phyloP scores from a whole-genome alignment of 129 eudicot genomes.

The Scalesia atractyloides region DNA sequence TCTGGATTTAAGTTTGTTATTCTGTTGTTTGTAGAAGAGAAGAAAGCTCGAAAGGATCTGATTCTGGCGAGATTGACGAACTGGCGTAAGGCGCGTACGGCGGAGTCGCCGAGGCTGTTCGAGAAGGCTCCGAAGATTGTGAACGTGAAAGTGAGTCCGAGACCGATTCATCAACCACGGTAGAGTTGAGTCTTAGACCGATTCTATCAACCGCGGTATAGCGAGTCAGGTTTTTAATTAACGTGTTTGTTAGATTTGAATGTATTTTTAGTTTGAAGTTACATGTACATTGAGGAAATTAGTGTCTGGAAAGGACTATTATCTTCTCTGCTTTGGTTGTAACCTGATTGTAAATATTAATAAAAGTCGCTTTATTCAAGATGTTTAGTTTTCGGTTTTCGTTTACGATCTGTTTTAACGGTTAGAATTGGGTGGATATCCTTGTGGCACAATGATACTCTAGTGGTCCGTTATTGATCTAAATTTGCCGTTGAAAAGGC shows the following conservation, averaged over 20 bases:
- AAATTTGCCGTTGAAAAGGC: too few relatives aligned
- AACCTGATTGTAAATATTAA: constrained; percentile 26
- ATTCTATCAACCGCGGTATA: not conserved
- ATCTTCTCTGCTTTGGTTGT: constrained; percentile 25
- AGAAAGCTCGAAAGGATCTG: constrained; percentile 49
- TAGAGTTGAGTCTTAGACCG: constrained; percentile 39
- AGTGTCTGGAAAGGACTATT: not conserved
- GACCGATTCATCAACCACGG: constrained; percentile 88
- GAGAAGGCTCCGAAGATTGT: constrained; percentile 90
- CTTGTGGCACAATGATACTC: too few relatives aligned
- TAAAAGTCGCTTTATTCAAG: not conserved
- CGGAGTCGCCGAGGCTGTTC: constrained; percentile 44
- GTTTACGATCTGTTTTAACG: too few relatives aligned
- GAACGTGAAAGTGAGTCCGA: constrained; percentile 66
- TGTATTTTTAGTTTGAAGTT: constrained; percentile 1
- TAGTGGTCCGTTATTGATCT: too few relatives aligned
- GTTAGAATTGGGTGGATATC: too few relatives aligned
- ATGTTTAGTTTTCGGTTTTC: too few relatives aligned
- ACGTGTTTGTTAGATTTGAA: not conserved
- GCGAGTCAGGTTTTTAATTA: constrained; percentile 18
- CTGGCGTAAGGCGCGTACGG: constrained; percentile 63
- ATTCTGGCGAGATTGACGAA: constrained; percentile 53
- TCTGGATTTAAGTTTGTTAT: not conserved
- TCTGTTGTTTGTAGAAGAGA: constrained; percentile 31
- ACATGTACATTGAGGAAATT: constrained; percentile 18